Evolutionary conservation across 2,329 filamentous ascomycete genomes (phyloP), one percentile per base, ranked within the genome.

Genomic region (Pyrenochaeta sp.): DNA sequence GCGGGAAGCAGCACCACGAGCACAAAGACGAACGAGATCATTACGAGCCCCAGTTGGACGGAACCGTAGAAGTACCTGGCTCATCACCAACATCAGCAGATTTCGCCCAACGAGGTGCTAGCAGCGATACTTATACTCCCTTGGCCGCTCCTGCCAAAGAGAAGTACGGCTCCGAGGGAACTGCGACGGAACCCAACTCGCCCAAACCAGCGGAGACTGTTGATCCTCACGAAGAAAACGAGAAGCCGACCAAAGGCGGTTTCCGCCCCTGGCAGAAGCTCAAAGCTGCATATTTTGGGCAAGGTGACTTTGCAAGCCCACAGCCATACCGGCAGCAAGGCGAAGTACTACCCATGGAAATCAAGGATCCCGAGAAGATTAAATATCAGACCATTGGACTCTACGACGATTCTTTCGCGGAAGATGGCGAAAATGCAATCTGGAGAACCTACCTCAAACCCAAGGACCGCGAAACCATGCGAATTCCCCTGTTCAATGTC

Each of bases 401-500:
- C 7, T 72, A 63, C 47, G 58, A 68, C 18, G 60, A 68, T n/a
- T 49, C 50, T 13, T 53, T 56, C 11, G 35, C 48, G 3, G 70
- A 71, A 44, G 65, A 69, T 15, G 57, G 60, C 31, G 59, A 71
- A 21, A 57, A 65, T 20, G 67, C 89, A 0, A 74, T 83, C 30
- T 99, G 94, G 94, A 84, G 86, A 60, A 87, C 86, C 48, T 96
- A 92, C 73, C 76, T 97, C 36, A 87, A 85, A 62, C 82, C 84
- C 44, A 91, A 88, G 43, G 85, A 96, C 49, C 86, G 94, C 24
- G 90, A 93, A 13, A 96, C 89, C 0, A 91, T 95, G 74, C 85
- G 86, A 32, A 74, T 96, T 7, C 84, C 90, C 0, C 73, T 69
- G 6, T 66, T 71, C 44, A 54, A 63, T 22, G 58, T 58, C 40